Base-by-base conservation (phyloP, 441 rosid species). In the Erodium moschatum region DNA sequence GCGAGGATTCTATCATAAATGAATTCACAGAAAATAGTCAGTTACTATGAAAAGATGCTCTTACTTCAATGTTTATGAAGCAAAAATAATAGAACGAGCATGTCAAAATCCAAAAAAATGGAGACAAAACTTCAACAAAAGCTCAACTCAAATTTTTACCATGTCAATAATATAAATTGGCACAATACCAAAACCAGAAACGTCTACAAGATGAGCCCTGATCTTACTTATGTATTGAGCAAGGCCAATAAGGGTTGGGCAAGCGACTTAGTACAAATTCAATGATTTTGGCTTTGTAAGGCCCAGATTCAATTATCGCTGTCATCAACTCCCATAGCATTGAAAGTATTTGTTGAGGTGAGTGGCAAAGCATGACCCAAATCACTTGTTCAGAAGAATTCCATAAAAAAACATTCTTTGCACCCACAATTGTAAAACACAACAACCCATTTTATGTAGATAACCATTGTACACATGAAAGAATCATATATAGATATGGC, bases 1-100 rank as follows among this genome's bases (percentile, higher is more conserved):
- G 40, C 4, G 70, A 70, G 50, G 73, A 48, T 29, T 82, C 88
- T 81, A 82, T 27, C 6, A 50, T 4, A 24, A 66, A 56, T 54
- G 61, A 54, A 54, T 0, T 16, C 1, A 16, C 6, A 18, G 21
- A 24, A 46, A 65, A 20, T 21, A 35, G 31, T 15, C 10, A 70
- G 67, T 38, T 40, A 19, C n/a, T 0, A 67, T 42, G 2, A 21
- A 42, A 67, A 1, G 2, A 0, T 6, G 16, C 38, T 40, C 69
- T 16, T 20, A 29, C 50, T 44, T 44, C 21, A 21, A 18, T 15
- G 11, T 48, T 13, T 67, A 3, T 44, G 5, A 21, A 1, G 40
- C 31, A 15, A 6, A 33, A 64, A n/a, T 20, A 50, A 10, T 24
- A 13, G 38, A 20, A 20, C 48, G 6, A 20, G 54, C 54, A 13